Conservation (phyloP, 176 grass and related monocot genomes). For the Triticum aestivum region IWGSC_CS_RefSeq_v2.1 NC_057813.1:715980845-715981344, state of each 20-base stretch:
- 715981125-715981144: background rate
- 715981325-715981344: too few species aligned
- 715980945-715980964: background rate
- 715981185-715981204: background rate
- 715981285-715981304: background rate
- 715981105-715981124: background rate
- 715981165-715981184: background rate
- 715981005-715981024: background rate
- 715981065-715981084: background rate
- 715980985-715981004: background rate
- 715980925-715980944: background rate
- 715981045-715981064: background rate
- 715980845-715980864: background rate
- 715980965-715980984: slow-evolving; percentile 18
- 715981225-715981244: background rate
- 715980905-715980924: background rate
- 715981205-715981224: background rate
- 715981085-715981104: background rate
- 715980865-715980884: background rate
- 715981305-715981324: too few species aligned
- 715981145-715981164: slow-evolving; percentile 12
- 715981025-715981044: background rate
- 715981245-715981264: background rate
- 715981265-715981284: background rate
- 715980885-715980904: background rate